These are phyloP conservation scores for Geotrichum candidum DNA, from an alignment of 1,139 yeast genomes.

Conservation along the genomic window DNA sequence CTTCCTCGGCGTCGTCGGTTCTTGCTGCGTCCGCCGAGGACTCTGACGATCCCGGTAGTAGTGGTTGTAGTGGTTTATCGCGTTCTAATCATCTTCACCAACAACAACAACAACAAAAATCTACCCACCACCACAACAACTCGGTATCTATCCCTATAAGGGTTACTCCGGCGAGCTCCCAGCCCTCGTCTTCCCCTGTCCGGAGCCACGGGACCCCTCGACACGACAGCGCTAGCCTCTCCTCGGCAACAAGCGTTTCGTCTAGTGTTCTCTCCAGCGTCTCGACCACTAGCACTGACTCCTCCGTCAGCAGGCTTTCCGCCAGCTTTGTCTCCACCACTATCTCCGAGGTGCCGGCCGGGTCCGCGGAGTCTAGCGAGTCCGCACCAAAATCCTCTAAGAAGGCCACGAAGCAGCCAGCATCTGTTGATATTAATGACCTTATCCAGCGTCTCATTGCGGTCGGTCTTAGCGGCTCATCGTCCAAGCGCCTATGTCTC, in stretches of 20 bases:
- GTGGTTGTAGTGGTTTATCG: slow-evolving; percentile 24
- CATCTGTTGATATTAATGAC: slow-evolving; percentile 20
- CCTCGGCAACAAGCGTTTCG: slow-evolving; percentile 11
- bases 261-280: slow-evolving; percentile 15
- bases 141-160: neutral
- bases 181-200: neutral
- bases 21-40: slow-evolving; percentile 20
- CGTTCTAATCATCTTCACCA: neutral
- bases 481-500: slow-evolving; percentile 30
- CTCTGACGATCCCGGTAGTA: slow-evolving; percentile 28
- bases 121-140: neutral
- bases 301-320: slow-evolving; percentile 3
- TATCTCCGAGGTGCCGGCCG: neutral
- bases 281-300: slow-evolving; percentile 14
- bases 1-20: slow-evolving; percentile 16
- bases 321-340: neutral
- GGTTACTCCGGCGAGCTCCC: neutral
- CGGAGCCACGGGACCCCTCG: neutral
- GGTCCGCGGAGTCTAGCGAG: neutral
- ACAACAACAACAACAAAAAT: neutral
- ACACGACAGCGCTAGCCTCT: slow-evolving; percentile 10
- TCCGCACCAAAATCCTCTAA: neutral
- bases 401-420: neutral
- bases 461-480: slow-evolving; percentile 18
- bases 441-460: slow-evolving; percentile 25